These are phyloP conservation scores for Cadophora sp. DNA, from an alignment of 2,329 filamentous ascomycete species.

Conservation along the genomic window DNA sequence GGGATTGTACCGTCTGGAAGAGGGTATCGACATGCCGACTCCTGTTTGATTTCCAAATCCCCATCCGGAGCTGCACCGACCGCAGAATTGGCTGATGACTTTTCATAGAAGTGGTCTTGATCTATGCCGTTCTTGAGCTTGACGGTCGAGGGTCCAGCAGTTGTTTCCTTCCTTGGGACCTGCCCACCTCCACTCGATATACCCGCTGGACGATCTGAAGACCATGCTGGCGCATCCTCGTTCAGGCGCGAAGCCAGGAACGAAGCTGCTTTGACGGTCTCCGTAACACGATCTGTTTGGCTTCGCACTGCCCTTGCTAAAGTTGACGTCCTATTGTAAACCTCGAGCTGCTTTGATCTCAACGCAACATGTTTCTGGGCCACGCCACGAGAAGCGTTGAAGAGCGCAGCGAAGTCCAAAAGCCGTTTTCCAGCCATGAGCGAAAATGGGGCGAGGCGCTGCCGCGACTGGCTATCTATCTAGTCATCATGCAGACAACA, in stretches of 20 bases:
- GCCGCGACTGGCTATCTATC: constrained; percentile 22
- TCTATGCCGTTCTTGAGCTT: constrained; percentile 48
- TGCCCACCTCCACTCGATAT: constrained; percentile 25
- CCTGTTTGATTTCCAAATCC: constrained; percentile 54
- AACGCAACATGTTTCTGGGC: constrained; percentile 68
- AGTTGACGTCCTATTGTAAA: constrained; percentile 69
- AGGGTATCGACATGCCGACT: constrained; percentile 51
- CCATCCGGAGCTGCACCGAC: constrained; percentile 47
- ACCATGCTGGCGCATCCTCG: constrained; percentile 49
- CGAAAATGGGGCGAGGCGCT: not conserved
- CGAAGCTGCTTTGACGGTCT: constrained; percentile 66
- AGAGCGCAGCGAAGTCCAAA: constrained; percentile 74
- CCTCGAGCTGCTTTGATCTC: constrained; percentile 63
- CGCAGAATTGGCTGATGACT: constrained; percentile 50
- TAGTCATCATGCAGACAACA: constrained; percentile 31
- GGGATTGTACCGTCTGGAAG: constrained; percentile 59
- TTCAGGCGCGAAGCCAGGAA: constrained; percentile 64
- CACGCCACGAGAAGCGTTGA: constrained; percentile 72
- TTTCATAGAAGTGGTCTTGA: constrained; percentile 59
- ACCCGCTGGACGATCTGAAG: constrained; percentile 33
- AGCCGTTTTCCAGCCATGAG: constrained; percentile 66
- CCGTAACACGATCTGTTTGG: constrained; percentile 66
- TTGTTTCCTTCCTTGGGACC: constrained; percentile 42
- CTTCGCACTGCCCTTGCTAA: constrained; percentile 66
- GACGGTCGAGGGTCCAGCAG: constrained; percentile 38